Evolutionary conservation across 352 stramenopile genomes (phyloP), one percentile per base, ranked within the genome.

Genomic region (Pythium aphanidermatum): DNA sequence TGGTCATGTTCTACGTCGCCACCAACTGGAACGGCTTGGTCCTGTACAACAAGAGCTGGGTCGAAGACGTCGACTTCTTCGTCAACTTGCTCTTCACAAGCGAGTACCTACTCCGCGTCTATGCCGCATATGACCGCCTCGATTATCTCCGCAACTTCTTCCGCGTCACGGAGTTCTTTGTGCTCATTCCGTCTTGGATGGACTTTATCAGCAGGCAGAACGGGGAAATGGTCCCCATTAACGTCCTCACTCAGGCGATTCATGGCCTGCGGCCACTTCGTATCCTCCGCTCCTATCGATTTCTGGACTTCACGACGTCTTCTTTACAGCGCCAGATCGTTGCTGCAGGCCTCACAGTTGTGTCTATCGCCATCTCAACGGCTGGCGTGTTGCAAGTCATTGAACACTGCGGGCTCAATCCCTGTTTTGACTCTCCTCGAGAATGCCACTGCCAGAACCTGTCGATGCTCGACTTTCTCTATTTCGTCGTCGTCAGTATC

Each of bases 401-500:
- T 21, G 79, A 91, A 25, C 61, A 80, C 26, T 91, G 76, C 45
- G 40, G 39, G 1, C 12, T 27, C 10, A n/a, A 47, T 13, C n/a
- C 44, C 2, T 65, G 53, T 30, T 14, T 11, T 42, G 29, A 43
- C 14, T 11, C 16, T 59, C 3, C 38, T 16, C 9, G 19, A 4
- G 16, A 80, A 48, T 47, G 40, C 53, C 13, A 59, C 14, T 91
- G 79, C 38, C 73, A 80, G 13, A 63, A 83, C 40, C 59, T 84
- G 16, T 68, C 66, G 13, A 87, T 83, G 50, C 63, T 86, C 24
- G 70, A 91, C 41, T 73, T 85, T 49, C 63, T 91, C 20, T 91
- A 91, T 55, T 88, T 88, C 46, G 74, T 86, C 16, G 66, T 91
- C 19, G 79, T 91, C n/a, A 91, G 77, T 26, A 91, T 92, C 26